Base-by-base conservation (phyloP, 345 rosid species). In the Bruguiera gymnorhiza region DNA sequence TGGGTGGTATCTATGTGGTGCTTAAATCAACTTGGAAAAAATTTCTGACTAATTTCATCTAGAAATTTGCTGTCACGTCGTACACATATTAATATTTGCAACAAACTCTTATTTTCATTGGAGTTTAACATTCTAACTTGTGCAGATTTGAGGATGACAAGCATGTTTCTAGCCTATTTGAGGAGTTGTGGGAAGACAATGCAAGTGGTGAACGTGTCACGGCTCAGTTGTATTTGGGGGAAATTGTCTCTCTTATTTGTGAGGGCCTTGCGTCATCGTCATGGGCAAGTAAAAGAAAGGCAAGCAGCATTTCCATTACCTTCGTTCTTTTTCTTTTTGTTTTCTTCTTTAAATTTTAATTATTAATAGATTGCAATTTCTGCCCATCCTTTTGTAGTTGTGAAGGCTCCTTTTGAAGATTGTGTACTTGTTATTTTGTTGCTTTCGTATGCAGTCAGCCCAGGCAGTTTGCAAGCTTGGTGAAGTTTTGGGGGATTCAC, bases 171-270 rank as follows among this genome's bases (percentile, higher is more conserved):
- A 78, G 87, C 46, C 84, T 89, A 76, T 94, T 86, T 84, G 98
- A 94, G 86, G 98, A 94, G 69, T 78, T 94, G 65, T 94, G 97
- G 98, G 97, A 94, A 84, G 98, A 94, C 82, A 88, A 78, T 65
- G 84, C 90, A 51, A 88, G 95, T 79, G 94, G 95, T 55, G 98
- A 94, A 76, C 83, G 89, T 71, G 76, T 89, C 60, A 86, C 97
- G 53, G 81, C 87, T 59, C 98, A 94, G 70, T 79, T 94, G 82
- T 94, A 87, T 82, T 76, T 88, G 75, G 84, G 43, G 70, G 98
- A 94, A 86, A 88, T 91, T 72, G 83, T 94, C 68, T 79, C 84
- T 70, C 89, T 88, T 78, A 78, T 94, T 63, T 83, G 89, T 70
- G 90, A 85, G 79, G 81, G 86, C 84, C 85, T 94, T 60, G 68